These are phyloP conservation scores for Pichia insulana DNA, from an alignment of 805 yeast genomes.

Conservation along the genomic window DNA sequence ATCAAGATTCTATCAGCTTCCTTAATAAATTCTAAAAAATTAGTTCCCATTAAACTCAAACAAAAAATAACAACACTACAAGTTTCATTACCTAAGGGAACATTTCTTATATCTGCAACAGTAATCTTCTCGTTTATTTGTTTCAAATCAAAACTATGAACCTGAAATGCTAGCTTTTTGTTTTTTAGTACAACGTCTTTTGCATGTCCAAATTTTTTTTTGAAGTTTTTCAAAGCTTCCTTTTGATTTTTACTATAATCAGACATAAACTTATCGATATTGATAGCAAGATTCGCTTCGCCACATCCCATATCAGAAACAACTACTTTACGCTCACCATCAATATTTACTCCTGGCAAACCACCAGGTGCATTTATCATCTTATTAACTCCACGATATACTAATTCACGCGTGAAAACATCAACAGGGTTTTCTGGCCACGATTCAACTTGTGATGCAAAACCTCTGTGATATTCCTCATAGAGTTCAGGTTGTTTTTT, in stretches of 20 bases:
- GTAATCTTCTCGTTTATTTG: constrained; percentile 84
- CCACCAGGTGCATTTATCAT: constrained; percentile 91
- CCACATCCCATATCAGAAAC: constrained; percentile 99
- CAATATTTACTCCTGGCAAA: constrained; percentile 59
- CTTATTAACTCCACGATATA: constrained; percentile 48
- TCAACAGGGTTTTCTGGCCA: constrained; percentile 99
- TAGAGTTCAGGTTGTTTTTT: constrained; percentile 78
- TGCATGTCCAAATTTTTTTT: constrained; percentile 20
- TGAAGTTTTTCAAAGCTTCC: constrained; percentile 24
- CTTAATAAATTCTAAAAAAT: constrained; percentile 80
- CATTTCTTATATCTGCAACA: constrained; percentile 92
- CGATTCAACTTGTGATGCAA: constrained; percentile 85
- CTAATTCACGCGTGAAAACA: constrained; percentile 68
- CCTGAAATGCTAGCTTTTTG: constrained; percentile 38
- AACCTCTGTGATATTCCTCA: constrained; percentile 93
- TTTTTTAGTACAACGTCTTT: constrained; percentile 14
- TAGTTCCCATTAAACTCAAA: constrained; percentile 94
- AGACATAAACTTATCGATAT: constrained; percentile 43
- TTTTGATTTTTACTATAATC: constrained; percentile 23
- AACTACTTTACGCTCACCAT: constrained; percentile 45
- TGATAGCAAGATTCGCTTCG: constrained; percentile 79
- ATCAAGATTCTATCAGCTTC: constrained; percentile 84
- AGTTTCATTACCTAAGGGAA: constrained; percentile 72
- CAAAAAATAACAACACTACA: constrained; percentile 90
- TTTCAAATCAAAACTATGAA: constrained; percentile 87